Evolutionary conservation across 139 green algal genomes (phyloP), one percentile per base, ranked within the genome.

Genomic region (Auxenochlorella pyrenoidosa): DNA sequence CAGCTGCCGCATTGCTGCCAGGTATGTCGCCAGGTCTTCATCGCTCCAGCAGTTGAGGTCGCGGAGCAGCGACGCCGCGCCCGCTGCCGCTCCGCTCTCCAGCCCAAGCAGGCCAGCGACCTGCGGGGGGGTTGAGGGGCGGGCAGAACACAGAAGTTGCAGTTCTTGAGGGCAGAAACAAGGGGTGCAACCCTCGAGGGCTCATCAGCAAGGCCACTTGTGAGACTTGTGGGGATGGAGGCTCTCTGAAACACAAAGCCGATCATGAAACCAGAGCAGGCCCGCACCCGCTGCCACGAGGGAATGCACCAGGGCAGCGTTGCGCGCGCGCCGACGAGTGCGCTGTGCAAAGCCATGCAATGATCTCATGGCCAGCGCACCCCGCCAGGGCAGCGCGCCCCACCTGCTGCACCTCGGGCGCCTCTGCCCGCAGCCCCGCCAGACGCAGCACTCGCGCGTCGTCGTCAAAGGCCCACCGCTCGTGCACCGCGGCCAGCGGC

Each of bases 31-130:
- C 44, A 38, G 19, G 65, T 86, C 82, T 3, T 30, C 82, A 1
- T 38, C 8, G 8, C 28, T 54, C 82, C 82, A 86, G 44, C n/a
- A 16, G 66, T 86, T 86, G 19, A 79, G 66, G 32, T 38, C 43
- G 43, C 43, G 66, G 40, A 86, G 82, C 82, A 79, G 66, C 82
- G 32, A 22, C 1, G 66, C 28, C 18, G 66, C 40, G 43, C 24
- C 66, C 26, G 24, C 63, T 28, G 63, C 41, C 5, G 63, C 59
- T 0, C 26, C 26, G 3, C 16, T 38, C 32, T 76, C 43, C 43
- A 79, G 44, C 82, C 41, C 82, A n/a, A 85, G 80, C 80, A 85
- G 60, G 13, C 63, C 80, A 43, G 30, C n/a, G 16, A 86, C n/a
- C 66, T 84, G 38, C 26, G 4, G 47, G 6, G 10, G 8, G 10